Evolutionary conservation across 2,329 filamentous ascomycete genomes (phyloP).

Genomic region (Neofusicoccum laricinum): DNA sequence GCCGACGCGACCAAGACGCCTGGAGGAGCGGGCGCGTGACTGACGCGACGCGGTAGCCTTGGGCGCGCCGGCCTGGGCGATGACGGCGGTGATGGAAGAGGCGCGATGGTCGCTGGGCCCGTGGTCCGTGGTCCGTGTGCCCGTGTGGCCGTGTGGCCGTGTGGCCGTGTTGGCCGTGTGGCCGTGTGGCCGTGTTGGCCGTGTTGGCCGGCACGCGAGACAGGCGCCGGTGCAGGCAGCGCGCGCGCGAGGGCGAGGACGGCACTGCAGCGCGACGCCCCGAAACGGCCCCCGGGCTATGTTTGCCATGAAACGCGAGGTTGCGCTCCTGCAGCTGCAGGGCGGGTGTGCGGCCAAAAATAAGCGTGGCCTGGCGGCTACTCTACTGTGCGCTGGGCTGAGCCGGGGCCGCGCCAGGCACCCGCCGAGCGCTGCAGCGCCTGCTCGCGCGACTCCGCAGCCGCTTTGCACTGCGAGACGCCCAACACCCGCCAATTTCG

Average conservation of each 20-base stretch:
- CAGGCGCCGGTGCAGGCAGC: too few relatives aligned
- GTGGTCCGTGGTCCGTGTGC: too few relatives aligned
- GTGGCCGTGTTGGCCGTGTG: too few relatives aligned
- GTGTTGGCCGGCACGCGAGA: too few relatives aligned
- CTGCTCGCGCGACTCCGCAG: too few relatives aligned
- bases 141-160: too few relatives aligned
- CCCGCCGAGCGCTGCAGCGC: neutral
- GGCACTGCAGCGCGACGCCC: too few relatives aligned
- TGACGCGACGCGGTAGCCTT: neutral
- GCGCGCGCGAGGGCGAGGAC: too few relatives aligned
- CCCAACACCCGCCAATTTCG: neutral
- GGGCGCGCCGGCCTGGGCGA: neutral
- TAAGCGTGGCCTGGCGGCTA: too few relatives aligned
- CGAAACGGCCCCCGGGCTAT: neutral
- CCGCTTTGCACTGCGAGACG: neutral
- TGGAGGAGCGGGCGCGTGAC: neutral
- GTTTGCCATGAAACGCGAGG: neutral
- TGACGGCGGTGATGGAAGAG: neutral
- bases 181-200: too few relatives aligned
- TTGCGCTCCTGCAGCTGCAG: neutral
- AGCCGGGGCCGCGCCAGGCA: neutral
- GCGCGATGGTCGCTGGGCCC: too few relatives aligned
- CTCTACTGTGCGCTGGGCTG: too few relatives aligned
- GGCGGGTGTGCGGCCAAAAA: neutral
- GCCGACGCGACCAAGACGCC: neutral